Percentiles rank a stretch among this genome's conserved stretches.
These are phyloP conservation scores for Ceratocystis smalleyi DNA, from an alignment of 2,329 filamentous ascomycete genomes.

Conservation along the genomic window DNA sequence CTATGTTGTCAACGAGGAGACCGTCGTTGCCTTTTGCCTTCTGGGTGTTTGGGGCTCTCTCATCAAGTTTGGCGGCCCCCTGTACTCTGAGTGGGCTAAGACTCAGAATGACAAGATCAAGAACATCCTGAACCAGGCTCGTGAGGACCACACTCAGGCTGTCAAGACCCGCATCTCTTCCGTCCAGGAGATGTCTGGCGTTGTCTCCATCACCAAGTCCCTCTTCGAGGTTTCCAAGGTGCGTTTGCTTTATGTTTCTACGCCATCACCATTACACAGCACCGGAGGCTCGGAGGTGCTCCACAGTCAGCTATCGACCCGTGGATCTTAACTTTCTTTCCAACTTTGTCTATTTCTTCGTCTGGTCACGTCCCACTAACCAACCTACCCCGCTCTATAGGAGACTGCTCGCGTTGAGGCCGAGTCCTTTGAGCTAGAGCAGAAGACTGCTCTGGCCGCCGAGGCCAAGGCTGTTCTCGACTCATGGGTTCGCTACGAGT, in stretches of 20 bases:
- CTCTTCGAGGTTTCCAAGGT: conserved; percentile 98
- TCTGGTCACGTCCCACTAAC: neutral
- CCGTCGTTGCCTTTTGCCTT: conserved; percentile 82
- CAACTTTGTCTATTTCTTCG: neutral
- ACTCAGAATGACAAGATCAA: conserved; percentile 82
- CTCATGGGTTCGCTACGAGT: conserved; percentile 97
- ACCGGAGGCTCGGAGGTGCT: neutral
- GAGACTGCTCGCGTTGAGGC: conserved; percentile 95
- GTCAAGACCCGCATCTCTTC: conserved; percentile 89
- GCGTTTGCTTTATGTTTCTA: conserved; percentile 22
- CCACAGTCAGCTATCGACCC: neutral
- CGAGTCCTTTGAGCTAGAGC: conserved; percentile 91
- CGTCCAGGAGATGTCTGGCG: conserved; percentile 84
- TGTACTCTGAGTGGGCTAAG: conserved; percentile 86
- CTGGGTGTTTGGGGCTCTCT: conserved; percentile 83
- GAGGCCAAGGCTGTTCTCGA: conserved; percentile 95
- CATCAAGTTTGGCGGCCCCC: conserved; percentile 83
- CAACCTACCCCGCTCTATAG: conserved; percentile 30
- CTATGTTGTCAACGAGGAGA: conserved; percentile 98
- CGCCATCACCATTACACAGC: too few relatives aligned
- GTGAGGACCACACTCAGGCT: conserved; percentile 85
- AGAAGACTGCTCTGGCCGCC: conserved; percentile 76
- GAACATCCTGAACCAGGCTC: conserved; percentile 84
- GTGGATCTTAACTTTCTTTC: neutral
- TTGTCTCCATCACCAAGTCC: conserved; percentile 92